Evolutionary conservation across 345 rosid genomes (phyloP), one percentile per base, ranked within the genome.

Genomic region (Linum tenue): DNA sequence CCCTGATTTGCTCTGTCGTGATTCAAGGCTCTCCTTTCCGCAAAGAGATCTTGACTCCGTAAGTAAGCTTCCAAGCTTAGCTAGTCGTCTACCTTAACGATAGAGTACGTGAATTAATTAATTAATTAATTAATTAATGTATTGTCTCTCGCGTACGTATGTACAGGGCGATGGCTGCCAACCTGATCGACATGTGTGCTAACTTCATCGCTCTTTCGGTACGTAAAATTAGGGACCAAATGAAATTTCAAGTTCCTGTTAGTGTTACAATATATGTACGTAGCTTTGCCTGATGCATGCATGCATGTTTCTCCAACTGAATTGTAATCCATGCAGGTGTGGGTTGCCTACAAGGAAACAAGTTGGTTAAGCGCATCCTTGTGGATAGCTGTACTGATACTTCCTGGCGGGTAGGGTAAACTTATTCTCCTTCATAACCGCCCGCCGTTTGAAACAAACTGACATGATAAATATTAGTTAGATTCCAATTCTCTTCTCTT

Each of bases 1-100:
- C 96, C 73, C 76, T 92, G 76, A 15, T 83, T 67, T 89, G 81
- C 77, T 84, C 94, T 57, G 37, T 83, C 59, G 56, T 73, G 44
- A 86, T 92, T 43, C 77, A 85, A 74, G 97, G 98, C 67, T 80
- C 87, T 38, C 98, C 97, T 69, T 92, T 92, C 68, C 91, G 89
- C 64, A 81, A 67, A 77, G 98, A 92, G 67, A 88, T 92, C 41
- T 60, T 82, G 2, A 84, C 86, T 63, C 98, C 91, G 96, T 92
- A 70, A 92, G 89, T 38, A 55, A 7, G 11, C 39, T n/a, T n/a
- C n/a, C n/a, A n/a, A n/a, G n/a, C n/a, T n/a, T n/a, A n/a, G n/a
- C n/a, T n/a, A n/a, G n/a, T n/a, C n/a, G n/a, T n/a, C n/a, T n/a
- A n/a, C n/a, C n/a, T n/a, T n/a, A n/a, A n/a, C n/a, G n/a, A n/a